These are phyloP conservation scores for Hyphodiscus sp. DNA, from an alignment of 2,329 filamentous ascomycete species.

Conservation along the genomic window DNA sequence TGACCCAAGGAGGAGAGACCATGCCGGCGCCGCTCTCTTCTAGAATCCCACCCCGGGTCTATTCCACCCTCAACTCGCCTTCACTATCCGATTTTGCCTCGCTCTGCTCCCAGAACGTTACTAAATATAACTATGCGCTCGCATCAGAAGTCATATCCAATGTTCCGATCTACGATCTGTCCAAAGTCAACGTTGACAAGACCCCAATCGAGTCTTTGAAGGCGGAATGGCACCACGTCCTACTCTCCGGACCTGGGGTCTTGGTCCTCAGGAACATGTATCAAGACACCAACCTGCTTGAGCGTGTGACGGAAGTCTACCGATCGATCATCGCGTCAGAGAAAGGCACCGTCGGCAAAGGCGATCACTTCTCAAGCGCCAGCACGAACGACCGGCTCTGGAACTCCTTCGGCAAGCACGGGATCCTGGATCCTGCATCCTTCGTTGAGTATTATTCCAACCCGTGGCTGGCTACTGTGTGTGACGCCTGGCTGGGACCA, in stretches of 20 bases:
- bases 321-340: slow-evolving; percentile 42
- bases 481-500: slow-evolving; percentile 51
- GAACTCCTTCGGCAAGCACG: slow-evolving; percentile 61
- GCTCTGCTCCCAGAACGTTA: slow-evolving; percentile 37
- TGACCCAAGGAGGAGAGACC: no score
- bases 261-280: slow-evolving; percentile 51
- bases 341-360: slow-evolving; percentile 34
- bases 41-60: neutral
- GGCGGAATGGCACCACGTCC: slow-evolving; percentile 54
- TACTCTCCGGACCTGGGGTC: slow-evolving; percentile 51
- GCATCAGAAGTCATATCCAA: slow-evolving; percentile 33
- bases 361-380: slow-evolving; percentile 54
- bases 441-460: slow-evolving; percentile 56
- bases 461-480: slow-evolving; percentile 47
- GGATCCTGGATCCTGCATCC: slow-evolving; percentile 41
- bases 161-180: slow-evolving; percentile 50
- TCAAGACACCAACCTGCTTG: slow-evolving; percentile 35
- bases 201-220: slow-evolving; percentile 34
- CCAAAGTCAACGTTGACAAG: slow-evolving; percentile 15
- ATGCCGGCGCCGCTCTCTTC: no score
- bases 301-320: slow-evolving; percentile 35
- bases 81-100: neutral
- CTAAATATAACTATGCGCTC: slow-evolving; percentile 39
- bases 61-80: neutral
- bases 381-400: slow-evolving; percentile 55